phyloP scores from a whole-genome alignment of 164 flowering plant species.

The Stephania japonica region DNA sequence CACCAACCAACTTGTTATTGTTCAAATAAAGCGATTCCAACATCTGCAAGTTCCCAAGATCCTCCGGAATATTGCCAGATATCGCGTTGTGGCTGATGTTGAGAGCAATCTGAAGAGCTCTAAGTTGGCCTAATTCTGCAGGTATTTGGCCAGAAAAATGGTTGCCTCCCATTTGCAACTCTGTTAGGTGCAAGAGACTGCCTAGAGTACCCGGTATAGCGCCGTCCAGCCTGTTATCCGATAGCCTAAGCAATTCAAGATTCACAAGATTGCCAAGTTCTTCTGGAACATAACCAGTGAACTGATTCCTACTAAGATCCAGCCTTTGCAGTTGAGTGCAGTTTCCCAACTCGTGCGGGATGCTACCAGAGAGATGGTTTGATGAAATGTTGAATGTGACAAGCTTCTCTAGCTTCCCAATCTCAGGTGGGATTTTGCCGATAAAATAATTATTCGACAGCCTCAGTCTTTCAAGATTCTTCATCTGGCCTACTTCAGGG shows the following conservation, averaged over 20 bases:
- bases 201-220: constrained; percentile 39
- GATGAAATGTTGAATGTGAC: constrained; percentile 49
- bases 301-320: constrained; percentile 46
- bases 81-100: constrained; percentile 40
- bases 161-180: constrained; percentile 56
- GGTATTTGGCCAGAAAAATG: constrained; percentile 41
- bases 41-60: constrained; percentile 42
- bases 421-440: constrained; percentile 40
- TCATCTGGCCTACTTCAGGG: constrained; percentile 37
- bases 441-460: constrained; percentile 37
- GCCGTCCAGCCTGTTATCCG: constrained; percentile 40
- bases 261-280: constrained; percentile 39
- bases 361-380: constrained; percentile 35
- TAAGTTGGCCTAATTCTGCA: constrained; percentile 34
- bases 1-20: constrained; percentile 44
- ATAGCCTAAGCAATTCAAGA: constrained; percentile 43
- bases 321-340: constrained; percentile 47
- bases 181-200: constrained; percentile 36
- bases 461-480: constrained; percentile 37
- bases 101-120: constrained; percentile 42
- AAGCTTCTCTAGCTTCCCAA: constrained; percentile 36
- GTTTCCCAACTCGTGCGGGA: constrained; percentile 41
- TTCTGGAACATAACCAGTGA: constrained; percentile 35
- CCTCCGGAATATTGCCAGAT: constrained; percentile 37
- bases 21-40: constrained; percentile 44